Evolutionary conservation across 2,329 filamentous ascomycete species (phyloP).

Genomic region (Ceratocystis ficicola): DNA sequence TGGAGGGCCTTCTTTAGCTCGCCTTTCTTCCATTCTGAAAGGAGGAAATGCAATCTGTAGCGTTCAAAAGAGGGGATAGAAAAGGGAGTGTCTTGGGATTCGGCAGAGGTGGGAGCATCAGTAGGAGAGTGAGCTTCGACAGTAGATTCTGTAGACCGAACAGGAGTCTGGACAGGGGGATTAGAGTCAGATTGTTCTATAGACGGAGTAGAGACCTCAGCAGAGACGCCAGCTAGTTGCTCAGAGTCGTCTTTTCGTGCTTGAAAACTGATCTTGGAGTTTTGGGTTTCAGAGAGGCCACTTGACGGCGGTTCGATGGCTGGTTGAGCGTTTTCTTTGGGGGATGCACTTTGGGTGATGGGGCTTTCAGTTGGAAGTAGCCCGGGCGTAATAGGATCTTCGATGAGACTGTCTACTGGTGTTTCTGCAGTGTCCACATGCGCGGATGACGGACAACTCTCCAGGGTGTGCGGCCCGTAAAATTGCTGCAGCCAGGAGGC

Average conservation of each 20-base stretch:
- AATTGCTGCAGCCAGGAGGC: conserved; percentile 21
- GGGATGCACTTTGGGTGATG: not conserved
- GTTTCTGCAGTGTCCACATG: not conserved
- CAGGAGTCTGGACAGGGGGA: not conserved
- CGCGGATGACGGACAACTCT: not conserved
- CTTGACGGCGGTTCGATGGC: not conserved
- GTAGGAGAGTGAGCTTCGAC: not conserved
- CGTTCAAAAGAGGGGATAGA: conserved; percentile 14
- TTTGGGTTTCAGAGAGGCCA: not conserved
- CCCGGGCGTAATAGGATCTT: not conserved
- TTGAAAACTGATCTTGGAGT: not conserved
- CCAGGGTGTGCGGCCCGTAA: conserved; percentile 16
- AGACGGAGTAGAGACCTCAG: not conserved
- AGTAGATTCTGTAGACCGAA: not conserved
- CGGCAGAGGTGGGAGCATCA: not conserved
- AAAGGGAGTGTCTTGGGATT: not conserved
- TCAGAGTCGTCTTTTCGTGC: not conserved
- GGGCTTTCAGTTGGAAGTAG: not conserved
- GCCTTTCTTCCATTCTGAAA: conserved; percentile 19
- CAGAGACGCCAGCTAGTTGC: not conserved
- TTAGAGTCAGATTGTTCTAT: too few relatives aligned
- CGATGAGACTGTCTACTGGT: not conserved
- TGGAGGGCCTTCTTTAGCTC: conserved; percentile 19
- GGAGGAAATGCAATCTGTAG: conserved; percentile 17
- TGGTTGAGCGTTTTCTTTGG: not conserved